These are phyloP conservation scores for Boletus smithii DNA, from an alignment of 1,284 basidiomycete genomes.

Conservation along the genomic window DNA sequence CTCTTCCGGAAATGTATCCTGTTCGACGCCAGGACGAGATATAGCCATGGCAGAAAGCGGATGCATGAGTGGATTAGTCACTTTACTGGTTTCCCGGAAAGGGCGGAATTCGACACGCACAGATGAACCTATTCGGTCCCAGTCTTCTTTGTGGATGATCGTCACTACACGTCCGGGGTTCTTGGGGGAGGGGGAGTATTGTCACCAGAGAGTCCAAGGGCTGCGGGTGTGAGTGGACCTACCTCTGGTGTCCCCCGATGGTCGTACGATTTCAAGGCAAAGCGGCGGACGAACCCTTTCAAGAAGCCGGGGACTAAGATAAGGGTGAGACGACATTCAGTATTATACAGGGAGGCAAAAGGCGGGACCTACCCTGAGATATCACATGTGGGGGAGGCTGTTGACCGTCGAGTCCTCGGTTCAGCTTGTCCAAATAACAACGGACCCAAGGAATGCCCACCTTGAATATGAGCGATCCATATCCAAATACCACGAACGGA, in stretches of 20 bases:
- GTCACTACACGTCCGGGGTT: slow-evolving; percentile 81
- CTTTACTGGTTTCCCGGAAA: background rate
- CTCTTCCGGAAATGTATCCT: slow-evolving; percentile 72
- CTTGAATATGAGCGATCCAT: slow-evolving; percentile 80
- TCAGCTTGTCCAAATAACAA: slow-evolving; percentile 1
- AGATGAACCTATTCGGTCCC: slow-evolving; percentile 64
- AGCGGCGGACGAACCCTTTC: slow-evolving; percentile 81
- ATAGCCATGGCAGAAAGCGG: background rate
- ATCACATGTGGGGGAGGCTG: slow-evolving; percentile 72
- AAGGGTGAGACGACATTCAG: background rate
- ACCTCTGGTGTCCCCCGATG: slow-evolving; percentile 81
- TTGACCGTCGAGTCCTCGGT: background rate
- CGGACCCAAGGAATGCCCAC: slow-evolving; percentile 32
- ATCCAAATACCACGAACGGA: slow-evolving; percentile 69
- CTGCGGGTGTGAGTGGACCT: background rate
- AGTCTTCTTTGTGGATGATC: slow-evolving; percentile 76
- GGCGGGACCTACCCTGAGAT: slow-evolving; percentile 50
- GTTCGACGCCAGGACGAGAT: background rate
- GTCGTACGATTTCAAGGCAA: slow-evolving; percentile 83
- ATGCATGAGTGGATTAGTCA: background rate
- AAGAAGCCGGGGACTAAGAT: slow-evolving; percentile 70
- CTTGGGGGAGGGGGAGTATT: slow-evolving; percentile 34
- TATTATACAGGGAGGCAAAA: background rate
- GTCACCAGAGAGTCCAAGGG: background rate
- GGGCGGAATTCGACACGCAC: slow-evolving; percentile 37